Base-by-base conservation (phyloP, 345 rosid species). In the Eucalyptus decipiens region DNA sequence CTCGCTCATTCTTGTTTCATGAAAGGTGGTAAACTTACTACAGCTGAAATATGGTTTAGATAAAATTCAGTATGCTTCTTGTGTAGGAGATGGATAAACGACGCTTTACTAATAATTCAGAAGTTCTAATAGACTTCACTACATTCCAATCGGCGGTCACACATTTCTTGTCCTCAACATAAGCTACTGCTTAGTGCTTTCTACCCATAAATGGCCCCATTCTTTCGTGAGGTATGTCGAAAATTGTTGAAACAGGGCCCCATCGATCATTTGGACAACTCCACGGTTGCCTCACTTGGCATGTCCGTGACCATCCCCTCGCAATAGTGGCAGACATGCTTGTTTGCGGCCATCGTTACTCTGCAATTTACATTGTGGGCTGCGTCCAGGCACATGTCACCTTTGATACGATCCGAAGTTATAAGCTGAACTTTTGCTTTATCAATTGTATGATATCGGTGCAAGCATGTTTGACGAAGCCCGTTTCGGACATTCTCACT, bases 321-420 rank as follows among this genome's bases (percentile, higher is more conserved):
- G 97, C 99, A 28, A 96, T 97, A 98, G 88, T 96, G 86, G 95
- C 99, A 37, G 99, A 96, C 91, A 94, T 94, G 95, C 91, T 95
- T 80, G 88, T 96, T 47, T 96, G 95, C 16, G 95, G 97, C 52
- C 96, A 96, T 40, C 96, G 88, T 87, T 97, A 93, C 90, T 96
- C 98, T 1, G 92, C 93, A 49, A 89, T 95, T 89, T 97, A 95
- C 93, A 92, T 95, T 45, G 65, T 95, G 34, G 99, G 99, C 26
- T 94, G 97, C 89, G 65, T 94, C 89, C 98, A 97, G 95, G 99
- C 94, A 56, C 2, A 34, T 14, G 43, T 48, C 52, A 43, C 32
- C 40, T 72, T 62, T 3, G 1, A 60, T n/a, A 32, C 6, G 43
- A 30, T 86, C 12, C 12, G 21, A 80, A 60, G 30, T 89, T 11